Evolutionary conservation across 768 basidiomycete genomes (phyloP).

Genomic region (Suillus bovinus): DNA sequence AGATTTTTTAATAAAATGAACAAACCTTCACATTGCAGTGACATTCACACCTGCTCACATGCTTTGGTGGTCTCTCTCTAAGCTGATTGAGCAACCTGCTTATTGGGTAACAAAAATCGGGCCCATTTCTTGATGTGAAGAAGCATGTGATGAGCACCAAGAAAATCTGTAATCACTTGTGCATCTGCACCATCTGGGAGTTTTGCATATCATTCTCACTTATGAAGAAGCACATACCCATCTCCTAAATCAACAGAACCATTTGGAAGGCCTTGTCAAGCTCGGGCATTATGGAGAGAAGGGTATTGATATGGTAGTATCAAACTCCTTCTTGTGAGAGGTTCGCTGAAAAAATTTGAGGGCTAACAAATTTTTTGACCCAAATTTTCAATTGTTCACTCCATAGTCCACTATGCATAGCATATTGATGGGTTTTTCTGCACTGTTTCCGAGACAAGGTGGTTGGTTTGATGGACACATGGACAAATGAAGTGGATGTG

Average conservation of each 20-base stretch:
- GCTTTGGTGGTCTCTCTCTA: constrained; percentile 3
- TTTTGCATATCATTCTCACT: no score
- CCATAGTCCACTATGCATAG: constrained; percentile 31
- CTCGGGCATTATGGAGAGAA: constrained; percentile 11
- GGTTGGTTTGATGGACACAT: constrained; percentile 29
- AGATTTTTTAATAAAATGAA: no score
- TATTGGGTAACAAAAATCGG: constrained; percentile 23
- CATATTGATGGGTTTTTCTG: constrained; percentile 21
- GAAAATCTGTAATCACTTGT: no score
- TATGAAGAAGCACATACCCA: neutral
- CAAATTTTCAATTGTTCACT: constrained; percentile 26
- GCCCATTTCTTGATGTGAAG: constrained; percentile 17
- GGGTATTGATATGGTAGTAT: constrained; percentile 17
- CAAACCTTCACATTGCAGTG: no score
- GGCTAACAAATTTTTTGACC: constrained; percentile 25
- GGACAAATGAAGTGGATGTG: constrained; percentile 34
- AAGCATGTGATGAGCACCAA: no score
- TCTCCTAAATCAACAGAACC: neutral
- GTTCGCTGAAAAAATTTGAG: constrained; percentile 26
- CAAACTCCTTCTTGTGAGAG: constrained; percentile 25
- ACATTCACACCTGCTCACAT: no score
- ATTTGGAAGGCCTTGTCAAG: constrained; percentile 3
- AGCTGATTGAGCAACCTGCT: constrained; percentile 18
- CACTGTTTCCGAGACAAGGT: constrained; percentile 20
- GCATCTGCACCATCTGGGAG: no score